Evolutionary conservation across 176 grass and related monocot species (phyloP).

Genomic region (Raddia guianensis): DNA sequence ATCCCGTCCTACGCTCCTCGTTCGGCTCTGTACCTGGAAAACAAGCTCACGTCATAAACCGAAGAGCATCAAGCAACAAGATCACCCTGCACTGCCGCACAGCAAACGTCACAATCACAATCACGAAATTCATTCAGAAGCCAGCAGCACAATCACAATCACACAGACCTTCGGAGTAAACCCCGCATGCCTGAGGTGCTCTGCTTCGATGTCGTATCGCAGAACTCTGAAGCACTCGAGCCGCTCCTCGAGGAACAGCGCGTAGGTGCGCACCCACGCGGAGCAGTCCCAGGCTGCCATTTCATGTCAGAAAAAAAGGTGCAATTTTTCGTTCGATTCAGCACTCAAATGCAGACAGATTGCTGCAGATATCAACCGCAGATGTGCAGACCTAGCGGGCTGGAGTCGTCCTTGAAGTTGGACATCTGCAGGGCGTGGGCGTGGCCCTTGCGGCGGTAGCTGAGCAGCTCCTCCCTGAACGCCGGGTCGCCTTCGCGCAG

Average conservation of each 20-base stretch:
- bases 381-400: conserved; percentile 48
- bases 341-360: neutral
- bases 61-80: neutral
- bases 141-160: neutral
- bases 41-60: neutral
- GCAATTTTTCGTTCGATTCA: neutral
- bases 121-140: neutral
- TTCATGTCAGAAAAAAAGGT: neutral
- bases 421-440: conserved; percentile 67
- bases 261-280: conserved; percentile 86
- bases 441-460: conserved; percentile 64
- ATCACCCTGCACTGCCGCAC: neutral
- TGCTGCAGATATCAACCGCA: too few species aligned
- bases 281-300: conserved; percentile 82
- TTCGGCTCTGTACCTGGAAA: conserved; percentile 66
- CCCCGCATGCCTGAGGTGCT: conserved; percentile 55
- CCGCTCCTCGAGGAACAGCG: conserved; percentile 91
- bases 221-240: conserved; percentile 79
- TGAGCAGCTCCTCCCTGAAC: conserved; percentile 78
- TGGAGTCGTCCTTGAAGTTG: conserved; percentile 89
- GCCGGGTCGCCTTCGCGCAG: conserved; percentile 74
- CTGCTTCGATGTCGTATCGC: conserved; percentile 78
- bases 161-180: conserved; percentile 48
- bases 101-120: neutral
- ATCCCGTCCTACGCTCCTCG: conserved; percentile 60